Evolutionary conservation across 352 stramenopile species (phyloP).

Genomic region (Globisporangium viniferum): DNA sequence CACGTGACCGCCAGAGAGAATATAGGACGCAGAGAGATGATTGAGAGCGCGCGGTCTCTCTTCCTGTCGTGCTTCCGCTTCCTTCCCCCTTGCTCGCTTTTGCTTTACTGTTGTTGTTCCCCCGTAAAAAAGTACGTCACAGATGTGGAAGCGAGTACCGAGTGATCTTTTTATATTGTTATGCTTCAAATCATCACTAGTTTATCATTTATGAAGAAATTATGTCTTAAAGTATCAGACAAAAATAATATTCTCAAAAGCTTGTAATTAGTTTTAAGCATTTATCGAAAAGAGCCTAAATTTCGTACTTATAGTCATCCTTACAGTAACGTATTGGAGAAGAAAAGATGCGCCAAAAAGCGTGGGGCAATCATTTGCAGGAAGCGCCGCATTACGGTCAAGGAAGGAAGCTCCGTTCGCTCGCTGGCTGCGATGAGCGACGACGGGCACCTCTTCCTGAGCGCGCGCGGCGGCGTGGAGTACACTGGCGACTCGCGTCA

Average conservation of each 20-base stretch:
- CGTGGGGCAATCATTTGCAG: neutral
- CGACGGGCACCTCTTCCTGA: slow-evolving; percentile 63
- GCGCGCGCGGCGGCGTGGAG: slow-evolving; percentile 36
- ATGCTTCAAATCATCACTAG: neutral
- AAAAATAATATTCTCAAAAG: neutral
- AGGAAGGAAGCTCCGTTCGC: neutral
- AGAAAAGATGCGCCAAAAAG: neutral
- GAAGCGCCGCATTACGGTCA: neutral
- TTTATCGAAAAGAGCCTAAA: neutral
- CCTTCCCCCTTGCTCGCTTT: neutral
- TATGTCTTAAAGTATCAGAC: neutral
- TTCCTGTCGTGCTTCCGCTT: neutral
- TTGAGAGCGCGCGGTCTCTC: neutral
- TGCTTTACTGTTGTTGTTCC: neutral
- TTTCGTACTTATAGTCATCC: neutral
- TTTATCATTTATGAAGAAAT: neutral
- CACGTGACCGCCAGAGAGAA: neutral
- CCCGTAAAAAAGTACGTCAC: neutral
- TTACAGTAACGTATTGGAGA: neutral
- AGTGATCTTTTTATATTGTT: neutral
- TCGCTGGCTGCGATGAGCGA: slow-evolving; percentile 18
- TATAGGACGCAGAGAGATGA: neutral
- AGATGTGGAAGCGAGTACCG: neutral
- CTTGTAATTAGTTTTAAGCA: neutral
- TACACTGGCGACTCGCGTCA: slow-evolving; percentile 32